phyloP scores from a whole-genome alignment of 1,284 basidiomycete genomes.

The Microbotryomycetes sp. region DNA sequence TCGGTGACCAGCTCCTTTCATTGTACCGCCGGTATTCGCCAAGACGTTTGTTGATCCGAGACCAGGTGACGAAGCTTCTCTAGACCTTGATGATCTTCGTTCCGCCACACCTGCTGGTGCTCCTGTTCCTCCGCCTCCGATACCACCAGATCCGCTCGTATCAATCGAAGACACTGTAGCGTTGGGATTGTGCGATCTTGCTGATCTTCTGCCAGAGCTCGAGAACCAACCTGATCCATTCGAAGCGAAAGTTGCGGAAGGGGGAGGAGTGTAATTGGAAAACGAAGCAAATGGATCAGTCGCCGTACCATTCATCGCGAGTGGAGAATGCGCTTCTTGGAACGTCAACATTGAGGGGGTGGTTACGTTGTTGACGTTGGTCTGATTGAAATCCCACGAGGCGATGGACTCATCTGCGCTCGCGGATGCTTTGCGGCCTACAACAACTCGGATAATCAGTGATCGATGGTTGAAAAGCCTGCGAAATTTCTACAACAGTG shows the following conservation, averaged over 20 bases:
- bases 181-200: not conserved
- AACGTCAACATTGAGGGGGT: not conserved
- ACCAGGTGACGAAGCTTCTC: not conserved
- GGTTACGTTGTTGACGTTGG: not conserved
- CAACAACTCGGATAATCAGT: not conserved
- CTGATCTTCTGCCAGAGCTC: not conserved
- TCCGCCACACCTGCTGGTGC: not conserved
- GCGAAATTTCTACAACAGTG: not conserved
- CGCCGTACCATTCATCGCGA: not conserved
- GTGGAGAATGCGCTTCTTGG: not conserved
- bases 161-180: not conserved
- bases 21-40: not conserved
- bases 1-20: not conserved
- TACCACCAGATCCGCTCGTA: not conserved
- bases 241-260: not conserved
- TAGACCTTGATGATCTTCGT: not conserved
- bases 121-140: not conserved
- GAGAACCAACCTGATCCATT: not conserved
- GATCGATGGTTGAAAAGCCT: not conserved
- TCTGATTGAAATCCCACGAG: conserved; percentile 28
- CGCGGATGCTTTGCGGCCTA: conserved; percentile 13
- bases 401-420: conserved; percentile 8
- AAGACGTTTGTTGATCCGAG: too few relatives aligned
- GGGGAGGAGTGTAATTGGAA: not conserved
- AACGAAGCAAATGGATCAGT: not conserved